These are phyloP conservation scores for Amauroascus niger DNA, from an alignment of 2,329 filamentous ascomycete genomes.

Conservation along the genomic window DNA sequence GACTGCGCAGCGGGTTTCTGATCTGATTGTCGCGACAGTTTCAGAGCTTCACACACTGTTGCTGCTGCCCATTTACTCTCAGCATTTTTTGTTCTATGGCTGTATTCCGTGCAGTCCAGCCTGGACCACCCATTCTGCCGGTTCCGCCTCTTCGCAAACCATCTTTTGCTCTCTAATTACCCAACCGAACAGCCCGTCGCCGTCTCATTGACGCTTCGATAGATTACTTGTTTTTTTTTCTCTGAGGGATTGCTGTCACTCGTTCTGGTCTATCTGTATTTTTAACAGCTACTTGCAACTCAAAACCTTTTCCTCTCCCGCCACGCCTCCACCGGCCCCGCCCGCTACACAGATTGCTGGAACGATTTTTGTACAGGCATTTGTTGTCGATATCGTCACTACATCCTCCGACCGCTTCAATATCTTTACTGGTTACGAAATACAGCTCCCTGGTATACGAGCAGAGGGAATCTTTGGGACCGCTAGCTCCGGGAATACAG, in stretches of 20 bases:
- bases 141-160: slow-evolving; percentile 2
- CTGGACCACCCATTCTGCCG: slow-evolving; percentile 9
- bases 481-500: slow-evolving; percentile 1
- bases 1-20: neutral
- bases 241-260: neutral
- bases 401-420: neutral
- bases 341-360: slow-evolving; percentile 9
- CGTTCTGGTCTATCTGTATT: slow-evolving; percentile 7
- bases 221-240: neutral
- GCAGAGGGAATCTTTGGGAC: neutral
- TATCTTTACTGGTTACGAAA: neutral
- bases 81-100: slow-evolving; percentile 12
- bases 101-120: slow-evolving; percentile 3
- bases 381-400: neutral
- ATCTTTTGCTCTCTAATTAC: slow-evolving; percentile 2
- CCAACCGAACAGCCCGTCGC: neutral
- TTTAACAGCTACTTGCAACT: neutral
- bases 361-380: slow-evolving; percentile 8
- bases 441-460: neutral
- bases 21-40: neutral
- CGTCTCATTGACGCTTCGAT: neutral
- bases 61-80: neutral
- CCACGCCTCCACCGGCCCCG: neutral
- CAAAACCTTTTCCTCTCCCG: neutral
- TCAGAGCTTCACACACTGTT: neutral